Base-by-base conservation (phyloP, 176 grass and related monocot species). In the Aegilops umbellulata region DNA sequence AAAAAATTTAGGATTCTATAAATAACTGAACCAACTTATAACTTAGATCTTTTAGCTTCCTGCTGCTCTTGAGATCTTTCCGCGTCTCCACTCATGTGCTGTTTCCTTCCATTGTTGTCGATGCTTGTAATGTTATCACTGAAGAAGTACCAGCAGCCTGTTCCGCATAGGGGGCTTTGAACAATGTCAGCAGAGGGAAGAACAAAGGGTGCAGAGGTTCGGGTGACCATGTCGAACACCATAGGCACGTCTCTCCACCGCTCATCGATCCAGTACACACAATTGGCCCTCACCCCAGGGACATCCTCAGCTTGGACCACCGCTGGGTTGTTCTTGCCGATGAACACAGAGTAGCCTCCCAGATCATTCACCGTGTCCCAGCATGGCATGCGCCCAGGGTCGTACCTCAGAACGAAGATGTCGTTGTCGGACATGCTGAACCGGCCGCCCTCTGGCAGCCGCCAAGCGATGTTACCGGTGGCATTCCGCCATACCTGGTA, bases 181-280 rank as follows among this genome's bases (percentile, higher is more conserved):
- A 35, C 67, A 70, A 2, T 70, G 34, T 70, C 31, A 6, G 8
- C 31, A 57, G 17, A 57, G 4, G 32, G 32, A 70, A 70, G 67
- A 38, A 70, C 32, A n/a, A 36, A 70, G 32, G 17, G 34, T 38
- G 19, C 22, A 38, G 31, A 69, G 65, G 24, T 74, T 29, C 24
- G 41, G 23, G 25, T 51, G 42, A 26, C 15, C 84, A 80, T 34
- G 76, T 86, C 65, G 10, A 86, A 86, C 49, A 80, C 76, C 76
- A 44, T 77, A 30, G 73, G 20, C 29, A 6, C 71, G 41, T 19
- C 71, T 74, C 71, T 14, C 41, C 17, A 31, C 1, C 1, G 49
- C 49, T 16, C 20, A 12, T 79, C 65, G 26, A 82, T 57, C 69
- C 72, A 81, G 60, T 82, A 87, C 10, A 82, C 29, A 24, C 30